Conservation (phyloP, 768 basidiomycete genomes). For the Leucocoprinus leucothites region DNA sequence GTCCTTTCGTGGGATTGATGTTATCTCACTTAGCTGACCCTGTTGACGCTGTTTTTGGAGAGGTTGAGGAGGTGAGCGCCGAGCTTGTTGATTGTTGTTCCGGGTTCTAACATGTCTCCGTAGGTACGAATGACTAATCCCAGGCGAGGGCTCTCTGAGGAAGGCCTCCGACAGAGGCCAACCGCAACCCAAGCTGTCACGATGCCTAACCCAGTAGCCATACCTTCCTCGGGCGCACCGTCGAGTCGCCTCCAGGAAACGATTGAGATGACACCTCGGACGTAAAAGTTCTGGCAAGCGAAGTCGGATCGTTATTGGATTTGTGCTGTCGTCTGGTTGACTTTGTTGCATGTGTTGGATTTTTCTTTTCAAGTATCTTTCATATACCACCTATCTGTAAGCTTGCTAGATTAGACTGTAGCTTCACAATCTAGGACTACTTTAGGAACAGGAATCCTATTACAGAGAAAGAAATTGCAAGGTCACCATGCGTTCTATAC, state of each 20-base stretch:
- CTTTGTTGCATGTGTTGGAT: neutral
- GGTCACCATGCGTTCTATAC: constrained; percentile 22
- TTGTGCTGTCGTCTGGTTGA: neutral
- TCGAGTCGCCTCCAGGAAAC: constrained; percentile 20
- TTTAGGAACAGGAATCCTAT: neutral
- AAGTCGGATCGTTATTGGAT: neutral
- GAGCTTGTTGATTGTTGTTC: neutral
- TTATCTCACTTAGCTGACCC: constrained; percentile 21
- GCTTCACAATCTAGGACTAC: too few species aligned
- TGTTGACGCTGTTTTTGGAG: constrained; percentile 44
- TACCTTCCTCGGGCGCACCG: constrained; percentile 5
- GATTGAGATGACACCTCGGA: constrained; percentile 32
- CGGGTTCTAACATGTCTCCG: constrained; percentile 6
- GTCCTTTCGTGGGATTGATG: neutral
- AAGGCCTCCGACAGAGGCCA: constrained; percentile 15
- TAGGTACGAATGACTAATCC: constrained; percentile 19
- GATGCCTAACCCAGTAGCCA: neutral
- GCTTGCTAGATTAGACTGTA: too few species aligned
- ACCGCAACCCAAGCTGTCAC: constrained; percentile 12
- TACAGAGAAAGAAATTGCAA: neutral
- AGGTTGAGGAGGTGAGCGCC: constrained; percentile 27
- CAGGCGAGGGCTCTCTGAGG: constrained; percentile 24
- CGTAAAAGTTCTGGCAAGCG: constrained; percentile 10
- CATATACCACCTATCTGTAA: too few species aligned
- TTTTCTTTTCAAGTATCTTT: too few species aligned